Evolutionary conservation across 805 yeast species (phyloP).

Genomic region (Yamadazyma akitaensis): DNA sequence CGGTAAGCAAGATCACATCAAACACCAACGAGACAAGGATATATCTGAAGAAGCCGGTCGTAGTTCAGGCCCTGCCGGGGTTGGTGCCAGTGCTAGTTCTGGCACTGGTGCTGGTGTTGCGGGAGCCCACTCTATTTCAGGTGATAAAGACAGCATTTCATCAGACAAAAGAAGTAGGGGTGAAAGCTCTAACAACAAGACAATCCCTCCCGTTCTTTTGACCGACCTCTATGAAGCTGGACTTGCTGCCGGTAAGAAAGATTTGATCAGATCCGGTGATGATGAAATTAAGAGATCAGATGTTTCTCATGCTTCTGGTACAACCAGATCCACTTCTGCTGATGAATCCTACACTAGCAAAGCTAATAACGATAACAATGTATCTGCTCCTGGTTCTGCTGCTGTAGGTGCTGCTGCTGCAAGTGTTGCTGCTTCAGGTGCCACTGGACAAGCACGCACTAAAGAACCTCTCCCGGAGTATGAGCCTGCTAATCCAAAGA

Average conservation of each 20-base stretch:
- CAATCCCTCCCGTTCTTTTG: neutral
- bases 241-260: neutral
- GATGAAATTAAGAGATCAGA: neutral
- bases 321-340: neutral
- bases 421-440: conserved; percentile 2
- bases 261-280: neutral
- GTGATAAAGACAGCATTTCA: neutral
- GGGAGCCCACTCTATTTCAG: neutral
- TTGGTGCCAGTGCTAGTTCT: no score
- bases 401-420: conserved; percentile 64
- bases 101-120: neutral
- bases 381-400: conserved; percentile 9
- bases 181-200: neutral
- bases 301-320: neutral
- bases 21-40: no score
- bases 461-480: neutral
- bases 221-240: conserved; percentile 1
- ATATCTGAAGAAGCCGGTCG: neutral
- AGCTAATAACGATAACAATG: neutral
- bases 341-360: no score
- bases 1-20: neutral
- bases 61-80: no score
- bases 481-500: conserved; percentile 12
- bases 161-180: neutral
- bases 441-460: neutral